Percentiles rank a stretch among this genome's conserved stretches.
Conservation (phyloP, 352 stramenopile genomes). For the Phytophthora kernoviae region DNA sequence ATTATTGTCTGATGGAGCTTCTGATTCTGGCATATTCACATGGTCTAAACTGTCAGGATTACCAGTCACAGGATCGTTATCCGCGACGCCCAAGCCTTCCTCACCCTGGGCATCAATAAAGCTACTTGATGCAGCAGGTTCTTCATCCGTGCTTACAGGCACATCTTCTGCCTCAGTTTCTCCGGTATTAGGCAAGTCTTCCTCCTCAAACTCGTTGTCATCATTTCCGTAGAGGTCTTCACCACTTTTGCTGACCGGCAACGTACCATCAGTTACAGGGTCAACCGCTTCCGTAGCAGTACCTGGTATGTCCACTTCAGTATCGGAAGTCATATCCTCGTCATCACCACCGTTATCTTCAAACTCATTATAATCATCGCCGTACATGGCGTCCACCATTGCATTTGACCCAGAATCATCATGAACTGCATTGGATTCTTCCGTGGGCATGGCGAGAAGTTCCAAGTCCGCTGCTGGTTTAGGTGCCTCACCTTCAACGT, state of each 20-base stretch:
- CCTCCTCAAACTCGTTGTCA: slow-evolving; percentile 38
- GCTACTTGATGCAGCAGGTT: background rate
- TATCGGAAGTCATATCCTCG: slow-evolving; percentile 34
- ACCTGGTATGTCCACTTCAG: slow-evolving; percentile 12
- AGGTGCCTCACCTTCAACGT: slow-evolving; percentile 1
- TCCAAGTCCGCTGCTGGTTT: background rate
- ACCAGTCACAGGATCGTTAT: background rate
- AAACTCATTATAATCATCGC: slow-evolving; percentile 62
- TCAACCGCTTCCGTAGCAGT: slow-evolving; percentile 3
- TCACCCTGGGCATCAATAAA: background rate
- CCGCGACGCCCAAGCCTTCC: background rate
- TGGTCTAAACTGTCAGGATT: background rate
- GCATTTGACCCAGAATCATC: slow-evolving; percentile 10
- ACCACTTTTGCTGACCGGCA: slow-evolving; percentile 37
- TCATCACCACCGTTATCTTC: slow-evolving; percentile 48
- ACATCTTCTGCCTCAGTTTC: slow-evolving; percentile 5
- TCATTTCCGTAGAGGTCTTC: slow-evolving; percentile 47
- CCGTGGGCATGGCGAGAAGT: background rate
- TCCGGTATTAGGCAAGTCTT: slow-evolving; percentile 12
- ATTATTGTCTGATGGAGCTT: background rate
- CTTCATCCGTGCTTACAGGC: background rate
- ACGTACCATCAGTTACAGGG: slow-evolving; percentile 4
- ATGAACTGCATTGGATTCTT: slow-evolving; percentile 1
- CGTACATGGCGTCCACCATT: slow-evolving; percentile 54
- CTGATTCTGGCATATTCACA: background rate